Base-by-base conservation (phyloP, 192 early-diverging fungal species). In the Umbelopsis ramanniana region DNA sequence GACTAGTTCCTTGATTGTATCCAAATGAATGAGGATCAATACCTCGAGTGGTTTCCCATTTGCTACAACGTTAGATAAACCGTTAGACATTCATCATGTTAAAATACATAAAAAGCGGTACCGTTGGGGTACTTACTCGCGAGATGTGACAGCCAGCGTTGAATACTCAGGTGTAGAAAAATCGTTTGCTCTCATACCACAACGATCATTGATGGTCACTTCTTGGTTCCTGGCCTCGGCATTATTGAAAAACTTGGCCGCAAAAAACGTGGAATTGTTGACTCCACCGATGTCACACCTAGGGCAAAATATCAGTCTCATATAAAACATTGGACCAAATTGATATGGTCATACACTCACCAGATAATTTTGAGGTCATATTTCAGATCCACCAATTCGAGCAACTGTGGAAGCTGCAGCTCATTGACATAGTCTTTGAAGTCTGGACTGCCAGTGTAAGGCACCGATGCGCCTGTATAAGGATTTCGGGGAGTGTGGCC, bases 1-100 rank as follows among this genome's bases (percentile, higher is more conserved):
- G 50, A 10, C 15, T 38, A 38, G 75, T 76, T 3, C 26, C 70
- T 38, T 68, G 70, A 37, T 76, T 76, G 46, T 68, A 76, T 47
- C 75, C 75, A 38, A 76, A 76, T 6, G 75, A 76, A 47, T 76
- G 50, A 7, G 74, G 74, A 37, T 76, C 74, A 24, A 76, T 55
- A 11, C 74, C 74, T 24, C 74, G 46, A 3, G 70, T 72, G 0
- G 75, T 47, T 48, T 76, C 75, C 70, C 70, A 76, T 47, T 68
- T 70, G 6, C 74, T 69, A 2, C 23, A 66, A 4, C 6, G 45
- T 26, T 53, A 43, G 40, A 43, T 0, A 12, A 43, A 0, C 8
- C 3, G 40, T 43, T 43, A 43, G 40, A 43, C 6, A 43, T 2
- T 7, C 11, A 6, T 29, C 40, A 43, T n/a, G n/a, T n/a, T n/a